Conservation (phyloP, 768 basidiomycete genomes). For the Podaxis rugospora region DNA sequence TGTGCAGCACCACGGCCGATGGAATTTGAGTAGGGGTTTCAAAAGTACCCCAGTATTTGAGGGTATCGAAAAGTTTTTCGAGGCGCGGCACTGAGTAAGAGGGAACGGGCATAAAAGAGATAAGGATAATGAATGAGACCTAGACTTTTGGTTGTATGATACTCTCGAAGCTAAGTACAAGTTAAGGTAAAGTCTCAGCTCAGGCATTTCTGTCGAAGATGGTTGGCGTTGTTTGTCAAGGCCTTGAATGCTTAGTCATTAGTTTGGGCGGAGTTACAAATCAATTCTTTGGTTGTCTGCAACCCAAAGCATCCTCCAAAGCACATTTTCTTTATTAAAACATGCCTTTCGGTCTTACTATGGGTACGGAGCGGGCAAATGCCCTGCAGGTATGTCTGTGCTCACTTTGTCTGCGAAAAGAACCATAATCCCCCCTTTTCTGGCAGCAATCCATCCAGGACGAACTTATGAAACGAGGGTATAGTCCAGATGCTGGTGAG, state of each 20-base stretch:
- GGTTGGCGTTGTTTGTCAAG: neutral
- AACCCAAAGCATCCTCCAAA: constrained; percentile 17
- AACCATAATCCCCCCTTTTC: constrained; percentile 14
- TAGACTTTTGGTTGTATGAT: too few species aligned
- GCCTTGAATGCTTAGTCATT: neutral
- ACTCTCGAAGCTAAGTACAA: too few species aligned
- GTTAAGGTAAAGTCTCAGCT: too few species aligned
- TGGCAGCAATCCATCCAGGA: constrained; percentile 71
- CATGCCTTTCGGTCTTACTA: constrained; percentile 75
- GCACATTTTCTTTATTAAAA: constrained; percentile 23
- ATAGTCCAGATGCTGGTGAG: constrained; percentile 72
- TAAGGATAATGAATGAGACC: too few species aligned
- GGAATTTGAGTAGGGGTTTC: too few species aligned
- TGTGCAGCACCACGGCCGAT: neutral
- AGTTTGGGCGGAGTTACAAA: constrained; percentile 14
- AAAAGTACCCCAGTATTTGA: too few species aligned
- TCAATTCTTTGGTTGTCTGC: neutral
- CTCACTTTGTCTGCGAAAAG: neutral
- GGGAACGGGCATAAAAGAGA: too few species aligned
- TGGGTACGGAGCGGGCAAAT: constrained; percentile 73
- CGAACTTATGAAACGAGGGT: constrained; percentile 73
- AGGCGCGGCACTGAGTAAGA: too few species aligned
- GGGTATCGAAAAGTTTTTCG: too few species aligned
- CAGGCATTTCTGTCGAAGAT: too few species aligned
- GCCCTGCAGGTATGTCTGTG: constrained; percentile 55